These are phyloP conservation scores for Glycyrrhiza uralensis DNA, from an alignment of 306 rosid genomes.

Conservation along the genomic window DNA sequence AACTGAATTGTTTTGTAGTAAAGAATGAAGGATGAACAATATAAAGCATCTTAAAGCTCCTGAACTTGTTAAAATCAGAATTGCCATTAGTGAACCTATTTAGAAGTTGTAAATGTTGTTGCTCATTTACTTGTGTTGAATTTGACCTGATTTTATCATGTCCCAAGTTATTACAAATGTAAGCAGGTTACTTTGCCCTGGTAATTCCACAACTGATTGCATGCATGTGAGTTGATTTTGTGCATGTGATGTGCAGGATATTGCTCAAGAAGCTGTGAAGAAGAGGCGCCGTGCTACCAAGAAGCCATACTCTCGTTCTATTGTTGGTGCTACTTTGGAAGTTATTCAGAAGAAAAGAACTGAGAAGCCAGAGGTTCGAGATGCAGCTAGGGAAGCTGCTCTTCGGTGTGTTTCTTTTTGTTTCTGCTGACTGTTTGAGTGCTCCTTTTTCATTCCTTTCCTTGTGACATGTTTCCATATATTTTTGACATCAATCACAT, in stretches of 20 bases:
- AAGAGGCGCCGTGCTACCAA: conserved; percentile 21
- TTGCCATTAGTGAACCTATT: not conserved
- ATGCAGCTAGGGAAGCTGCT: conserved; percentile 32
- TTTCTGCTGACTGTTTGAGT: not conserved
- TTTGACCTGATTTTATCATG: not conserved
- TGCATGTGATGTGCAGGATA: conserved; percentile 38
- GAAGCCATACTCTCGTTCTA: conserved; percentile 30
- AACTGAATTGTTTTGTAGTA: not conserved
- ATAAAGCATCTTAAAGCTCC: not conserved
- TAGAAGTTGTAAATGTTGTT: not conserved
- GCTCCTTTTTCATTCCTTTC: too few species aligned
- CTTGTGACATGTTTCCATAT: too few species aligned
- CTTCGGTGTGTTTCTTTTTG: conserved; percentile 12
- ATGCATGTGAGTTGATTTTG: not conserved
- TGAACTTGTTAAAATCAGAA: not conserved
- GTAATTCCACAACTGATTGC: not conserved
- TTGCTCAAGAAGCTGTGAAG: conserved; percentile 47
- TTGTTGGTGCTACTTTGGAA: conserved; percentile 30
- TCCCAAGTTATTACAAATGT: not conserved
- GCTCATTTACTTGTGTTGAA: not conserved
- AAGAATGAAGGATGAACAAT: not conserved
- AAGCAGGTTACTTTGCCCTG: not conserved
- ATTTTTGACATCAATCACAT: not conserved
- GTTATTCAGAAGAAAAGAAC: conserved; percentile 26
- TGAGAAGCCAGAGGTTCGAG: conserved; percentile 26